Evolutionary conservation across 2,329 filamentous ascomycete genomes (phyloP).

Genomic region (Rhexocercosporidium sp.): DNA sequence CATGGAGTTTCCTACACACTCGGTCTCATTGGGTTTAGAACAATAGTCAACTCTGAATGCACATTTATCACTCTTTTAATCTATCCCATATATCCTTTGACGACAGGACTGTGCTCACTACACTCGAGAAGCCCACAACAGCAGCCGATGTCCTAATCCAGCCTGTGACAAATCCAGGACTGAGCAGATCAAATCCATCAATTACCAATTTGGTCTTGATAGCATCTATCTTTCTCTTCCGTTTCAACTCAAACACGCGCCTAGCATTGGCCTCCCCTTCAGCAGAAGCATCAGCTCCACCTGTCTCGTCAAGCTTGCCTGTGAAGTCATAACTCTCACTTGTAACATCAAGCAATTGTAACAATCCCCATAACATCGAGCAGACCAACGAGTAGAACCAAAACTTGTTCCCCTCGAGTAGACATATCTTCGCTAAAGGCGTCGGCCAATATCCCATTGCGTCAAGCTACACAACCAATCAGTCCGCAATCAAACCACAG

Average conservation of each 20-base stretch:
- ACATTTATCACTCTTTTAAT: conserved; percentile 36
- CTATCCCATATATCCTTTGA: conserved; percentile 65
- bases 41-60: neutral
- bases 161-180: conserved; percentile 64
- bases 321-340: neutral
- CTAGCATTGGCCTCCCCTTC: conserved; percentile 9
- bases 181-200: conserved; percentile 64
- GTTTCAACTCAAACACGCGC: neutral
- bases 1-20: neutral
- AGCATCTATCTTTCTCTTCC: conserved; percentile 36
- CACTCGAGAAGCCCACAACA: conserved; percentile 62
- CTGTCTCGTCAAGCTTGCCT: conserved; percentile 21
- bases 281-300: conserved; percentile 38
- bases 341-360: conserved; percentile 15
- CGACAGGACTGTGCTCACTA: conserved; percentile 66
- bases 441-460: conserved; percentile 56
- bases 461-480: conserved; percentile 39
- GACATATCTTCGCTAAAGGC: conserved; percentile 51
- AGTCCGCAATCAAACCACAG: neutral
- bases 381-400: conserved; percentile 64
- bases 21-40: neutral
- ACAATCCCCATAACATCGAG: conserved; percentile 48
- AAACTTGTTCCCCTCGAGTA: conserved; percentile 68
- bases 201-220: conserved; percentile 57
- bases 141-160: conserved; percentile 61